phyloP scores from a whole-genome alignment of 441 rosid species.

The Sinapis alba region DNA sequence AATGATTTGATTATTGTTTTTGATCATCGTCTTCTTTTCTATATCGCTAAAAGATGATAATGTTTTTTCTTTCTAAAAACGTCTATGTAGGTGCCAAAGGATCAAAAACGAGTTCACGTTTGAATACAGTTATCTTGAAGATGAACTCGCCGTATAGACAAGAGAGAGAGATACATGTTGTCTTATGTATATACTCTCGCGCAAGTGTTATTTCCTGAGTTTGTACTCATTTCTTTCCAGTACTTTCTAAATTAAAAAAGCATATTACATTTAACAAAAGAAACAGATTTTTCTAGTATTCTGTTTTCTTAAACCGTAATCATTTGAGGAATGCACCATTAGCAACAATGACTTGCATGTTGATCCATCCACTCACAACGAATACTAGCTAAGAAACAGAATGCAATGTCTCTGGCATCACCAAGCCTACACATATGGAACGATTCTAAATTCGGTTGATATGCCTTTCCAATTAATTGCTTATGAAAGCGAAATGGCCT shows the following conservation, averaged over 20 bases:
- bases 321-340: constrained; percentile 53
- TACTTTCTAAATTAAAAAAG: background rate
- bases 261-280: background rate
- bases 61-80: background rate
- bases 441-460: background rate
- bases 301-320: background rate
- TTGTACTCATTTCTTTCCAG: constrained; percentile 2
- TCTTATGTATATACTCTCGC: constrained; percentile 18
- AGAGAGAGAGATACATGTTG: background rate
- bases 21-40: background rate
- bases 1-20: constrained; percentile 15
- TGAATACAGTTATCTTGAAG: constrained; percentile 93
- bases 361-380: constrained; percentile 75
- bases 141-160: constrained; percentile 64
- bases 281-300: background rate
- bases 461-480: constrained; percentile 16
- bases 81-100: constrained; percentile 84
- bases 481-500: background rate
- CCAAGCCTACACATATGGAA: constrained; percentile 50
- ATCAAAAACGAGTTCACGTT: constrained; percentile 95
- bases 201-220: background rate
- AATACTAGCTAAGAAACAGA: constrained; percentile 65
- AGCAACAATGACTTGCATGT: constrained; percentile 60
- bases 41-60: background rate
- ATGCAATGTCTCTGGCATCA: constrained; percentile 53